Evolutionary conservation across 1,284 basidiomycete species (phyloP).

Genomic region (Austroboletus niveus): DNA sequence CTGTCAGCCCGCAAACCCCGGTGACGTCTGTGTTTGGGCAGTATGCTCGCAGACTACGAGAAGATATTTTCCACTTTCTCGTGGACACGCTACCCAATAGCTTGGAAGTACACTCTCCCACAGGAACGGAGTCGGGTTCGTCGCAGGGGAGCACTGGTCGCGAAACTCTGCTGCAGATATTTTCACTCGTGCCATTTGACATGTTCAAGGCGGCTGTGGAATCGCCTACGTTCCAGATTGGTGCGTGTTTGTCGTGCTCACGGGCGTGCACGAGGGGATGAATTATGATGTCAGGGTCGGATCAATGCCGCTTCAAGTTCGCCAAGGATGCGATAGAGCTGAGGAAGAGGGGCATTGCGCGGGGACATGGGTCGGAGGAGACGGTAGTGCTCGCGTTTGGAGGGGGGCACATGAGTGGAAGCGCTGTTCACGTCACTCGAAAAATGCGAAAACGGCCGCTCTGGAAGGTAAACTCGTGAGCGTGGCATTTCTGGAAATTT

Average conservation of each 20-base stretch:
- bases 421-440: constrained; percentile 80
- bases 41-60: constrained; percentile 65
- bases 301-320: constrained; percentile 85
- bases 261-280: constrained; percentile 11
- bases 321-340: constrained; percentile 84
- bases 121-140: constrained; percentile 35
- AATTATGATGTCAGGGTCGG: constrained; percentile 52
- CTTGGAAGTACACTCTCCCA: constrained; percentile 48
- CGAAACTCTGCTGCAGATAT: constrained; percentile 67
- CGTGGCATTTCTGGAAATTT: constrained; percentile 13
- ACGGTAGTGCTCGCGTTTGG: constrained; percentile 86
- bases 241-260: constrained; percentile 41
- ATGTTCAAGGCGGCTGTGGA: constrained; percentile 79
- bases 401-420: constrained; percentile 63
- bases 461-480: constrained; percentile 79
- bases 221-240: constrained; percentile 73
- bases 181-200: constrained; percentile 76
- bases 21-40: constrained; percentile 64
- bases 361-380: constrained; percentile 67
- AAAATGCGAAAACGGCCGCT: constrained; percentile 79
- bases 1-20: constrained; percentile 50
- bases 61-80: constrained; percentile 76
- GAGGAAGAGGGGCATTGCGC: constrained; percentile 66
- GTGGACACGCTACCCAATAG: constrained; percentile 67
- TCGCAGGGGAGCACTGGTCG: constrained; percentile 47